Base-by-base conservation (phyloP, 169 alveolate species). In the Plasmodium chabaudi region DNA sequence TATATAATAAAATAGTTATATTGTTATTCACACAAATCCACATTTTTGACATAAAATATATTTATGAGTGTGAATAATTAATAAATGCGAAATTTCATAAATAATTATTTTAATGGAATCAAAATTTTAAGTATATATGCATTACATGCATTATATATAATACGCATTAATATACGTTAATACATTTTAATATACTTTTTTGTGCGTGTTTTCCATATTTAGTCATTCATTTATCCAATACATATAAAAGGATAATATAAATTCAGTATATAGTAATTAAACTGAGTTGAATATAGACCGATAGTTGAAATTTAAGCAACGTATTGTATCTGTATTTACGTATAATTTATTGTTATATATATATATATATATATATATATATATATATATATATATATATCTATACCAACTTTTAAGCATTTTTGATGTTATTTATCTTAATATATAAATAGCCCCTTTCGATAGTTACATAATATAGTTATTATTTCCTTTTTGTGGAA, bases 41-140 rank as follows among this genome's bases (percentile, higher is more conserved):
- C 25, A 17, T 12, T 13, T n/a, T 63, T 63, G 21, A 63, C 27
- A 13, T 34, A 12, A 63, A 5, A 63, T 10, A 34, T 4, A 13
- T 63, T 63, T 34, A 63, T 63, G 55, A 63, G 17, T 21, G 51
- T 27, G 12, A 63, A 63, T 25, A 63, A 63, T 10, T 63, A 34
- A n/a, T 63, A 63, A 63, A 27, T 63, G n/a, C 13, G 23, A 63
- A 25, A 34, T 61, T 25, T 9, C 70, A 61, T 63, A 63, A 63
- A 27, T 57, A 57, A 57, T 57, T 57, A 15, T 9, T 9, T 57
- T 57, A 13, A 51, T 57, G 10, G 21, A 17, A 5, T 9, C 42
- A 57, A 9, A 57, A 9, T 17, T 57, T 9, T 2, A 57, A 12
- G 25, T 17, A 57, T 17, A 57, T 57, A 57, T 56, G 1, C 25